Evolutionary conservation across 1,284 basidiomycete species (phyloP).

Genomic region (Ustilago cynodontis): DNA sequence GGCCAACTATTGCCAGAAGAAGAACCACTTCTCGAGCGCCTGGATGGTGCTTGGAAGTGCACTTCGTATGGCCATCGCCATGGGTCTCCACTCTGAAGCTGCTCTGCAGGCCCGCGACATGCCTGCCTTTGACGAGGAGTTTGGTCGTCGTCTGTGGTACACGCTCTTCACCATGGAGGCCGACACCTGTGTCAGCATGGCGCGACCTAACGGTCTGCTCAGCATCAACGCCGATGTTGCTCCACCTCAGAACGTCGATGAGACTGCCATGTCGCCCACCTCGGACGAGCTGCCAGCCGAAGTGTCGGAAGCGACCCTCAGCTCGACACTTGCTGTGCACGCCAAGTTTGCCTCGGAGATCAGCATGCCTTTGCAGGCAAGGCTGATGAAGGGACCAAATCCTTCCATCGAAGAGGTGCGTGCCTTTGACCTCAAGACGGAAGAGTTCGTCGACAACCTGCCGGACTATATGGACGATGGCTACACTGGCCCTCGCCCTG

Average conservation of each 20-base stretch:
- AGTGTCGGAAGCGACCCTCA: conserved; percentile 35
- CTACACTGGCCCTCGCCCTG: conserved; percentile 32
- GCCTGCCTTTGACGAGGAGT: conserved; percentile 48
- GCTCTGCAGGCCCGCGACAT: conserved; percentile 38
- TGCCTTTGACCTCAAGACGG: conserved; percentile 48
- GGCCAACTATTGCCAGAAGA: conserved; percentile 57
- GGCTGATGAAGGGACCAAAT: conserved; percentile 42
- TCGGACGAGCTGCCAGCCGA: conserved; percentile 38
- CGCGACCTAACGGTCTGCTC: conserved; percentile 47
- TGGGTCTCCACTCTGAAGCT: conserved; percentile 50
- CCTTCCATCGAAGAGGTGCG: conserved; percentile 53
- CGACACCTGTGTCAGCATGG: conserved; percentile 52
- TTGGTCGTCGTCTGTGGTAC: conserved; percentile 49
- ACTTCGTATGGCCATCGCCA: conserved; percentile 53
- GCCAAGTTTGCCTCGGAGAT: conserved; percentile 50
- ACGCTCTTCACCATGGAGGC: conserved; percentile 56
- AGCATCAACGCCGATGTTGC: conserved; percentile 48
- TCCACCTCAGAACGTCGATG: conserved; percentile 47
- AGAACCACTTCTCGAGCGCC: conserved; percentile 42
- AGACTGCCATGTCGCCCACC: conserved; percentile 46
- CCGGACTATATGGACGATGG: conserved; percentile 49
- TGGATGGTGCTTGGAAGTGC: conserved; percentile 56
- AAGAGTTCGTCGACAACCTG: conserved; percentile 49
- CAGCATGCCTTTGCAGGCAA: conserved; percentile 49
- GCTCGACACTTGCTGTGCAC: conserved; percentile 49